Evolutionary conservation across 306 rosid species (phyloP).

Genomic region (Delonix regia): DNA sequence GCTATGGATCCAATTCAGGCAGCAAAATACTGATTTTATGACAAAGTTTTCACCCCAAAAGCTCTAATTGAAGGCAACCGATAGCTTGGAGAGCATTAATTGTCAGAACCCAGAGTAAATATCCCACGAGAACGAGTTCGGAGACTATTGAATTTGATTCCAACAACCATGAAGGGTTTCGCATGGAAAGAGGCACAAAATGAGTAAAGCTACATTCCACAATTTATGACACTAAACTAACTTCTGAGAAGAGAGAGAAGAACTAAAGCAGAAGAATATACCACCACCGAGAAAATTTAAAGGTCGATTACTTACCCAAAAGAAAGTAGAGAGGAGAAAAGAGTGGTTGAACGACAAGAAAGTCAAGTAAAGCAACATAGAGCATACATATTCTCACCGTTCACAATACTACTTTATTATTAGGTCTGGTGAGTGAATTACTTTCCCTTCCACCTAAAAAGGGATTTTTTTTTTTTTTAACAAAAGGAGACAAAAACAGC

Average conservation of each 20-base stretch:
- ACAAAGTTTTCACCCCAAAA: constrained; percentile 5
- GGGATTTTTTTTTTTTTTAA: too few species aligned
- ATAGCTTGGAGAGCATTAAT: constrained; percentile 36
- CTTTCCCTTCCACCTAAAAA: constrained; percentile 22
- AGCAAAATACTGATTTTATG: not conserved
- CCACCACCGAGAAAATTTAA: constrained; percentile 35
- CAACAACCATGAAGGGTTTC: constrained; percentile 44
- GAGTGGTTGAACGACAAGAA: constrained; percentile 25
- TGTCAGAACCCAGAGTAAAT: not conserved
- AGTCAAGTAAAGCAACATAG: constrained; percentile 39
- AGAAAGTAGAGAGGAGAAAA: constrained; percentile 35
- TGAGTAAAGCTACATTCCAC: constrained; percentile 50
- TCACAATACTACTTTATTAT: not conserved
- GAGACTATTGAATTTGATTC: constrained; percentile 38
- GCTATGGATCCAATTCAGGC: constrained; percentile 36
- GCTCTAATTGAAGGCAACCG: constrained; percentile 25
- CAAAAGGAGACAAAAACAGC: too few species aligned
- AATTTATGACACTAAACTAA: constrained; percentile 37
- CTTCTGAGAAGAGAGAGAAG: constrained; percentile 33
- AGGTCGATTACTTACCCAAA: constrained; percentile 50
- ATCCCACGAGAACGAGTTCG: constrained; percentile 30
- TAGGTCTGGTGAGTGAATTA: constrained; percentile 19
- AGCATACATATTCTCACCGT: constrained; percentile 15
- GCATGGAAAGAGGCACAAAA: constrained; percentile 34
- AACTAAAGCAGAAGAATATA: constrained; percentile 38